phyloP scores from a whole-genome alignment of 2,329 filamentous ascomycete genomes.

The Xylaria sp. region DNA sequence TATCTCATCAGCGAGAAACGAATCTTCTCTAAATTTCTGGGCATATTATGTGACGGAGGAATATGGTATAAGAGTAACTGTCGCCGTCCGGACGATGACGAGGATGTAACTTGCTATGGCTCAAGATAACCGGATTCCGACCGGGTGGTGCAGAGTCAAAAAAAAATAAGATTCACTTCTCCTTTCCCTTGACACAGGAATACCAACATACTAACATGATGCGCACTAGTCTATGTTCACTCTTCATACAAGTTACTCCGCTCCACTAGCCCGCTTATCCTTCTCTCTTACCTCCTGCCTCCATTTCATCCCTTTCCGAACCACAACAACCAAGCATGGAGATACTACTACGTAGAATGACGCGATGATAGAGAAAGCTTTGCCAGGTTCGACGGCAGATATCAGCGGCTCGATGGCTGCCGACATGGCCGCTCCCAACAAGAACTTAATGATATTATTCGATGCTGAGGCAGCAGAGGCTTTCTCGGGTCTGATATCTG shows the following conservation, averaged over 20 bases:
- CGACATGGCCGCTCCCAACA: conserved; percentile 67
- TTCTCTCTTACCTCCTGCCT: conserved; percentile 52
- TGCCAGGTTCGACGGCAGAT: conserved; percentile 63
- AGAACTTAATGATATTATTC: conserved; percentile 69
- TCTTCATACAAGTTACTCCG: conserved; percentile 11
- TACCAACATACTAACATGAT: too few relatives aligned
- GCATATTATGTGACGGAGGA: too few relatives aligned
- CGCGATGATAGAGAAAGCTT: conserved; percentile 68
- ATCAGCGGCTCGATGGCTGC: conserved; percentile 68
- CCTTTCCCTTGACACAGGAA: too few relatives aligned
- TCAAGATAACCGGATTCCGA: background rate
- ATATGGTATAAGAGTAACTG: background rate
- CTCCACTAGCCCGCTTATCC: conserved; percentile 9
- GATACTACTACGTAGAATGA: conserved; percentile 59
- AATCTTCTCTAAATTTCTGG: background rate
- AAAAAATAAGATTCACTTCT: too few relatives aligned
- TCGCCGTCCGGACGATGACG: background rate
- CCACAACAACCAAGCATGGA: conserved; percentile 59
- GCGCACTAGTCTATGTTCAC: background rate
- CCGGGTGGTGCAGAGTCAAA: background rate
- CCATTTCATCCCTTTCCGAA: conserved; percentile 59
- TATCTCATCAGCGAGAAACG: too few relatives aligned
- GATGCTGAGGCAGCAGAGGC: conserved; percentile 69
- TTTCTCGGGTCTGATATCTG: conserved; percentile 68
- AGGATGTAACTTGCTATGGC: background rate